These are phyloP conservation scores for Fusarium sp. DNA, from an alignment of 2,329 filamentous ascomycete species.

Conservation along the genomic window DNA sequence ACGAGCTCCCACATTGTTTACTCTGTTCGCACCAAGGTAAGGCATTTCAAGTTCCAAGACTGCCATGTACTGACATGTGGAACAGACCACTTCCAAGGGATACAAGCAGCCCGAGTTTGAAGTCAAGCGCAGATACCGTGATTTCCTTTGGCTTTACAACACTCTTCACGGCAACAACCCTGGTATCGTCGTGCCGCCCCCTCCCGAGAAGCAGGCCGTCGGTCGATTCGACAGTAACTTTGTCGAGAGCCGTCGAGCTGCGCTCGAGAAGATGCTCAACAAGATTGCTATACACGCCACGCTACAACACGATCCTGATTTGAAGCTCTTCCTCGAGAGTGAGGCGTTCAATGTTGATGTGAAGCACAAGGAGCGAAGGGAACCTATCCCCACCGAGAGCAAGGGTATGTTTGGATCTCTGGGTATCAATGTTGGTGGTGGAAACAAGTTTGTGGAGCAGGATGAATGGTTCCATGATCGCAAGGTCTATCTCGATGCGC, in stretches of 20 bases:
- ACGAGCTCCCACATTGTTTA: constrained; percentile 99
- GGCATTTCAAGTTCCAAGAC: neutral
- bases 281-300: constrained; percentile 91
- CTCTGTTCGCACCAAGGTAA: constrained; percentile 90
- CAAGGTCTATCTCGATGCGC: constrained; percentile 90
- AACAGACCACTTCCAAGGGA: constrained; percentile 91
- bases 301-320: constrained; percentile 90
- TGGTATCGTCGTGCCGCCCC: constrained; percentile 93
- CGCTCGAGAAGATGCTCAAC: constrained; percentile 97
- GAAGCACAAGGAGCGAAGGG: constrained; percentile 96
- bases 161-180: constrained; percentile 95
- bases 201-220: constrained; percentile 97
- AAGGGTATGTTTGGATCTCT: constrained; percentile 93
- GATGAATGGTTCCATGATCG: constrained; percentile 99
- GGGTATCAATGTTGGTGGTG: constrained; percentile 80
- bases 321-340: constrained; percentile 97
- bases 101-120: constrained; percentile 94
- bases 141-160: constrained; percentile 98
- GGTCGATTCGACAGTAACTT: constrained; percentile 97
- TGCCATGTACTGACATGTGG: constrained; percentile 5
- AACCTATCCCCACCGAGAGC: constrained; percentile 86
- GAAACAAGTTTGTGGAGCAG: constrained; percentile 94
- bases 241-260: constrained; percentile 90
- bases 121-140: constrained; percentile 92
- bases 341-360: constrained; percentile 96